Evolutionary conservation across 2,329 filamentous ascomycete genomes (phyloP).

Genomic region (Fusarium irregulare): DNA sequence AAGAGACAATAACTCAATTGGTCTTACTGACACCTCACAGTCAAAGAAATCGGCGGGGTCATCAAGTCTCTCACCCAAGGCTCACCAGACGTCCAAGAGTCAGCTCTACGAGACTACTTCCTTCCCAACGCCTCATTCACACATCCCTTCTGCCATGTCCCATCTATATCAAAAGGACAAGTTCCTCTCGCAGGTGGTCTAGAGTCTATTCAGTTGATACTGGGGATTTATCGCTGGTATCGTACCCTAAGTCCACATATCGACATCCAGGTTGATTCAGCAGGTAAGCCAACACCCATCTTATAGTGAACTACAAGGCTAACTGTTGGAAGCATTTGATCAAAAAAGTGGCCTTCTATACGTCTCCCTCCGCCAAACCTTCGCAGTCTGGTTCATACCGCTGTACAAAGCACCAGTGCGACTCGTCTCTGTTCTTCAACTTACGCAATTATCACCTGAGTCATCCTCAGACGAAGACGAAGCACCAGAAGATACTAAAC

Average conservation of each 20-base stretch:
- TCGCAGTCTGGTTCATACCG: slow-evolving; percentile 81
- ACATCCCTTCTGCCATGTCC: slow-evolving; percentile 82
- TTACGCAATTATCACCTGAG: slow-evolving; percentile 59
- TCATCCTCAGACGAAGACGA: slow-evolving; percentile 38
- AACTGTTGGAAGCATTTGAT: slow-evolving; percentile 69
- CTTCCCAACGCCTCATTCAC: slow-evolving; percentile 76
- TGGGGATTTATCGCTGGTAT: slow-evolving; percentile 83
- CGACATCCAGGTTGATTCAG: slow-evolving; percentile 71
- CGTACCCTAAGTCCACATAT: slow-evolving; percentile 83
- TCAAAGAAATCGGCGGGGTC: slow-evolving; percentile 71
- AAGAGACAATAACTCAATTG: not conserved
- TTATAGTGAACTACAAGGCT: too few species aligned
- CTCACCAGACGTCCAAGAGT: slow-evolving; percentile 71
- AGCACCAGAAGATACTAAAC: slow-evolving; percentile 25
- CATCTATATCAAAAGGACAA: slow-evolving; percentile 58
- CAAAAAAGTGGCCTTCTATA: slow-evolving; percentile 74
- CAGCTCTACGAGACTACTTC: slow-evolving; percentile 78
- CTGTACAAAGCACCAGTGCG: slow-evolving; percentile 76
- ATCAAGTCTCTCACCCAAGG: slow-evolving; percentile 77
- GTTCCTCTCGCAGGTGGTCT: slow-evolving; percentile 57
- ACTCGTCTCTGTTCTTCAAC: slow-evolving; percentile 74
- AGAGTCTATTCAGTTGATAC: slow-evolving; percentile 74
- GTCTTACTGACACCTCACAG: slow-evolving; percentile 43
- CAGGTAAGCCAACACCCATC: slow-evolving; percentile 56
- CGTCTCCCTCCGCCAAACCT: slow-evolving; percentile 77